These are phyloP conservation scores for Lachancea thermotolerans DNA, from an alignment of 805 yeast species.

Conservation along the genomic window DNA sequence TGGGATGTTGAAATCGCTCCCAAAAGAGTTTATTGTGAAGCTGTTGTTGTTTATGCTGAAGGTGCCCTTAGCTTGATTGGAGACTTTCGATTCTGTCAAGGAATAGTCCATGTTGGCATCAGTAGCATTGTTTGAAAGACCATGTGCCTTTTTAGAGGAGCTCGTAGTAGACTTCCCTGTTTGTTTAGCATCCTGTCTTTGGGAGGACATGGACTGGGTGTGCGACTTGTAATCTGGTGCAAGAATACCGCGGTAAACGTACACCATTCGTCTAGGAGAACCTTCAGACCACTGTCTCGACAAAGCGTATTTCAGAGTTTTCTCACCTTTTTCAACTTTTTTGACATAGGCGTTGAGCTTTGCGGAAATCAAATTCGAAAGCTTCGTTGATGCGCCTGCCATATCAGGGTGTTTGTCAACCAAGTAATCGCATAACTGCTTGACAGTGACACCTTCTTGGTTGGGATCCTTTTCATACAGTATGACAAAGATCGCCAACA, in stretches of 20 bases:
- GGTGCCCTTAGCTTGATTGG: slow-evolving; percentile 3
- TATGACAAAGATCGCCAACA: slow-evolving; percentile 67
- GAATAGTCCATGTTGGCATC: slow-evolving; percentile 16
- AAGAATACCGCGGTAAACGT: slow-evolving; percentile 72
- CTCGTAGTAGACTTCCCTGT: slow-evolving; percentile 7
- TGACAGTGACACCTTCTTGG: slow-evolving; percentile 82
- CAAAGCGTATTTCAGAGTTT: slow-evolving; percentile 61
- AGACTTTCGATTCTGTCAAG: slow-evolving; percentile 24
- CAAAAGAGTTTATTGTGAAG: slow-evolving; percentile 8
- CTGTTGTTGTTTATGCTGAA: slow-evolving; percentile 2
- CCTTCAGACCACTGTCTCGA: slow-evolving; percentile 91
- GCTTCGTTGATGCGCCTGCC: slow-evolving; percentile 73
- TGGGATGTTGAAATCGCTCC: slow-evolving; percentile 43
- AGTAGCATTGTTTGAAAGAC: slow-evolving; percentile 12
- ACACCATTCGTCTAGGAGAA: slow-evolving; percentile 83
- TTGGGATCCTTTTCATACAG: slow-evolving; percentile 61
- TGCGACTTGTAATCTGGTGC: slow-evolving; percentile 70
- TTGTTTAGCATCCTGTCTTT: slow-evolving; percentile 2
- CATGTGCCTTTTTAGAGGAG: slow-evolving; percentile 6
- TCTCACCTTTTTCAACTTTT: slow-evolving; percentile 78
- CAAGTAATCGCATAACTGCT: slow-evolving; percentile 73
- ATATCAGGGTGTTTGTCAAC: slow-evolving; percentile 74
- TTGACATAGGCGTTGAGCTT: slow-evolving; percentile 80
- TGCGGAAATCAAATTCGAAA: slow-evolving; percentile 75
- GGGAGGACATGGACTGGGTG: slow-evolving; percentile 47